These are phyloP conservation scores for Corchorus capsularis DNA, from an alignment of 345 rosid genomes.

Conservation along the genomic window DNA sequence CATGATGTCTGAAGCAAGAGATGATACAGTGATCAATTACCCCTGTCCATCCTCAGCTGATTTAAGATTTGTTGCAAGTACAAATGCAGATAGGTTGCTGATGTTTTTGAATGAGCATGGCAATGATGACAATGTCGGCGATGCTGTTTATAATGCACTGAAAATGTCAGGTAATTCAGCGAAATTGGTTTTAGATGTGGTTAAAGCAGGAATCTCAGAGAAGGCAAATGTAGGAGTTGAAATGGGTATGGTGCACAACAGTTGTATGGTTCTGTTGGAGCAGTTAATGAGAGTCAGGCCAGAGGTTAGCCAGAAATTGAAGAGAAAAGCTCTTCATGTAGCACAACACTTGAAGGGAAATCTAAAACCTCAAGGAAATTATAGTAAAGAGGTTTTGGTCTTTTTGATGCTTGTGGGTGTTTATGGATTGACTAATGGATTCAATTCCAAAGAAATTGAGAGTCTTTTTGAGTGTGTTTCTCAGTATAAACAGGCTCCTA, in stretches of 20 bases:
- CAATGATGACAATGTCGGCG: constrained; percentile 21
- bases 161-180: constrained; percentile 31
- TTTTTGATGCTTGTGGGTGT: constrained; percentile 21
- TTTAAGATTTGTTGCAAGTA: constrained; percentile 1
- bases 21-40: not conserved
- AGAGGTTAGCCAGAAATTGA: constrained; percentile 17
- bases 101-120: constrained; percentile 26
- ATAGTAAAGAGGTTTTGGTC: constrained; percentile 14
- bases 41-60: not conserved
- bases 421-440: constrained; percentile 17
- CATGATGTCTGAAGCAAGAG: not conserved
- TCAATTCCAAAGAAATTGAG: not conserved
- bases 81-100: constrained; percentile 19
- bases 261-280: constrained; percentile 24
- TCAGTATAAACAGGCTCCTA: constrained; percentile 16
- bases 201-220: constrained; percentile 20
- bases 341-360: constrained; percentile 14
- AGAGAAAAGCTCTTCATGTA: constrained; percentile 23
- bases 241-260: not conserved
- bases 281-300: constrained; percentile 27
- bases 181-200: constrained; percentile 31
- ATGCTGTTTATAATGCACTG: constrained; percentile 22
- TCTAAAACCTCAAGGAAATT: not conserved
- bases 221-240: constrained; percentile 7
- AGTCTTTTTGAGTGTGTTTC: constrained; percentile 15